Conservation (phyloP, 2,329 filamentous ascomycete genomes). For the Trichoderma semiorbis region DNA sequence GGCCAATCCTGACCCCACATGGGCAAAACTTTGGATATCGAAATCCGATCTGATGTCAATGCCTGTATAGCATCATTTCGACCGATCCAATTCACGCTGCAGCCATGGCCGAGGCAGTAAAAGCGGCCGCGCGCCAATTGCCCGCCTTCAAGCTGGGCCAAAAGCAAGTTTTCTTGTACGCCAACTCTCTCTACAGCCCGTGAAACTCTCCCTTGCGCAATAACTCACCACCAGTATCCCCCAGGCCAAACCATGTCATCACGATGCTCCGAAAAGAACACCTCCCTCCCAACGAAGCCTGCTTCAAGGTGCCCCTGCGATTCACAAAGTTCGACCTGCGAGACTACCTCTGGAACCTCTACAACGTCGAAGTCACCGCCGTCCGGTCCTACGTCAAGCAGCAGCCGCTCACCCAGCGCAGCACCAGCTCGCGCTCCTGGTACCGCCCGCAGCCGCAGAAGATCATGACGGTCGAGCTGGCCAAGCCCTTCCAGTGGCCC, state of each 20-base stretch:
- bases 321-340: conserved; percentile 96
- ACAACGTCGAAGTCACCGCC: conserved; percentile 67
- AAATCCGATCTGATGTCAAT: background rate
- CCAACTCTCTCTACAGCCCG: background rate
- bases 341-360: conserved; percentile 88
- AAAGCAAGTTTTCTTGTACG: conserved; percentile 57
- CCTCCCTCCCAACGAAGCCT: conserved; percentile 75
- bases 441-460: conserved; percentile 73
- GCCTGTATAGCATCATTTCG: background rate
- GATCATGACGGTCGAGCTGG: conserved; percentile 92
- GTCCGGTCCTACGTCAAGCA: conserved; percentile 77
- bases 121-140: conserved; percentile 36
- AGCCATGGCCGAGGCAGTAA: conserved; percentile 41
- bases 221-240: background rate
- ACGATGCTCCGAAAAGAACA: conserved; percentile 70
- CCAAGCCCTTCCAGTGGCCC: conserved; percentile 85
- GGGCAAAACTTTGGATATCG: conserved; percentile 1
- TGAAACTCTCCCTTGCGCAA: background rate
- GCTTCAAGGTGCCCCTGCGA: conserved; percentile 83
- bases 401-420: conserved; percentile 52
- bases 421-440: conserved; percentile 51
- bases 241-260: conserved; percentile 76
- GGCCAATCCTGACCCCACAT: conserved; percentile 10
- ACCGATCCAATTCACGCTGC: background rate
- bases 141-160: conserved; percentile 48